Percentiles rank a stretch among this genome's conserved stretches.
Evolutionary conservation across 208 protist genomes (phyloP).

Genomic region (Leishmania tarentolae): DNA sequence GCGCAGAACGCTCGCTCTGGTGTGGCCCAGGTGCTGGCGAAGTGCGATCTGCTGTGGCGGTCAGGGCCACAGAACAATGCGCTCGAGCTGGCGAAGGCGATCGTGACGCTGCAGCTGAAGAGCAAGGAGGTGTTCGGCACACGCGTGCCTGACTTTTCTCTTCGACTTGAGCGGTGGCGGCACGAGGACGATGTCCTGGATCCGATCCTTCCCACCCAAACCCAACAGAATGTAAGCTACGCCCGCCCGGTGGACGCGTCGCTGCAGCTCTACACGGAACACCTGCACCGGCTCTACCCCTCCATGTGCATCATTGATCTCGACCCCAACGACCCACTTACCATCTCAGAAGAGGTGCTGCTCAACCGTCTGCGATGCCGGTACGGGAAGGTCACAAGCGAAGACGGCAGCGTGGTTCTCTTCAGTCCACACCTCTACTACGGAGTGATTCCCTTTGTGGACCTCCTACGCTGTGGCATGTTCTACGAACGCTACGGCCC

Average conservation of each 20-base stretch:
- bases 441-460: constrained; percentile 61
- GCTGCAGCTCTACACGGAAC: constrained; percentile 67
- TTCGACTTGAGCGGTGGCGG: constrained; percentile 56
- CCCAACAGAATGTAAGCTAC: constrained; percentile 35
- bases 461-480: constrained; percentile 40
- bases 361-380: constrained; percentile 80
- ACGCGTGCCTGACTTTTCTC: constrained; percentile 81
- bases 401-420: constrained; percentile 40
- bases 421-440: constrained; percentile 76
- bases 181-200: constrained; percentile 80
- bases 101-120: constrained; percentile 72
- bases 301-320: constrained; percentile 74
- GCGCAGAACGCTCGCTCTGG: constrained; percentile 75
- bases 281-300: constrained; percentile 64
- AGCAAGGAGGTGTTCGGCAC: constrained; percentile 84
- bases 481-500: constrained; percentile 22
- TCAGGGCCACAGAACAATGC: constrained; percentile 41
- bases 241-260: constrained; percentile 48
- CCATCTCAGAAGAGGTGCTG: constrained; percentile 63
- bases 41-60: constrained; percentile 61
- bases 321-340: constrained; percentile 55
- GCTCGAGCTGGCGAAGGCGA: constrained; percentile 58
- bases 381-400: constrained; percentile 75
- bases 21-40: constrained; percentile 60
- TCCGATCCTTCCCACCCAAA: constrained; percentile 44